These are phyloP conservation scores for Globisporangium middletonii DNA, from an alignment of 352 stramenopile species.

Conservation along the genomic window DNA sequence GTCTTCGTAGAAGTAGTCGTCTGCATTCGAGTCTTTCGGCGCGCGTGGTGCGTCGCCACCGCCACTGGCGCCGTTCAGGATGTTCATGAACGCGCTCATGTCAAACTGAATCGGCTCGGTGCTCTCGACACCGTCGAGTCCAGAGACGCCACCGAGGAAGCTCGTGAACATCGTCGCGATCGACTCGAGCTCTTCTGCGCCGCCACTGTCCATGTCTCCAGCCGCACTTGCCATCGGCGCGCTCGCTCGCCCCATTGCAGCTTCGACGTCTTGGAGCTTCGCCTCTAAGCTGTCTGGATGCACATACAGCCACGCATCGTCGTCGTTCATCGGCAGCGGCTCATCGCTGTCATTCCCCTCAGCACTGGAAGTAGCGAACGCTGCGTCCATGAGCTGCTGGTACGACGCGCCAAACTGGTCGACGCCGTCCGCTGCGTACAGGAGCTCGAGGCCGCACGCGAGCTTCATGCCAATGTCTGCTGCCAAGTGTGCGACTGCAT, in stretches of 20 bases:
- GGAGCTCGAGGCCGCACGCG: slow-evolving; percentile 63
- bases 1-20: slow-evolving; percentile 12
- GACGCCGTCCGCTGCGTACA: slow-evolving; percentile 36
- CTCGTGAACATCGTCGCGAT: slow-evolving; percentile 74
- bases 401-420: slow-evolving; percentile 45
- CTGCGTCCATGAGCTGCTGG: slow-evolving; percentile 30
- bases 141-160: slow-evolving; percentile 59
- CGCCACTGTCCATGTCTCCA: slow-evolving; percentile 16
- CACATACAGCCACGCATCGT: slow-evolving; percentile 77
- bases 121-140: slow-evolving; percentile 61
- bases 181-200: slow-evolving; percentile 55
- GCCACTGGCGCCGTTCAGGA: slow-evolving; percentile 32
- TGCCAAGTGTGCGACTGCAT: slow-evolving; percentile 13
- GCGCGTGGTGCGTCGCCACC: slow-evolving; percentile 4
- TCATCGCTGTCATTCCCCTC: not conserved
- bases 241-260: slow-evolving; percentile 6
- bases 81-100: slow-evolving; percentile 59
- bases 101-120: slow-evolving; percentile 55
- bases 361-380: slow-evolving; percentile 7
- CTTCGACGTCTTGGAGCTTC: slow-evolving; percentile 31
- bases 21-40: slow-evolving; percentile 9
- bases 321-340: slow-evolving; percentile 37
- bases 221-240: not conserved
- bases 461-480: slow-evolving; percentile 73
- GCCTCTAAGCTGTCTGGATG: slow-evolving; percentile 70